Base-by-base conservation (phyloP, 805 yeast genomes). In the Pichia kluyveri region DNA sequence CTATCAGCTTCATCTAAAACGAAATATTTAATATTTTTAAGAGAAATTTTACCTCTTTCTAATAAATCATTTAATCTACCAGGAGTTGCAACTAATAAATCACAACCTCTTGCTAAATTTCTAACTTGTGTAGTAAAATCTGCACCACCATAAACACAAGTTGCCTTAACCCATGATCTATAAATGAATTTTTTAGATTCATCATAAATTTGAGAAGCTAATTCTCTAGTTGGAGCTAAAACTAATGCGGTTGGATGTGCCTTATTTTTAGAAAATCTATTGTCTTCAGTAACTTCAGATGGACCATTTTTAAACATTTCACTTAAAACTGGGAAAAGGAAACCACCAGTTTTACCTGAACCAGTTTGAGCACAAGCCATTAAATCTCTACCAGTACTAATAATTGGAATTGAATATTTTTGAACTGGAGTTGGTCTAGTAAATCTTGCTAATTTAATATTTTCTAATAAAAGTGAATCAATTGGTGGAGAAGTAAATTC, bases 341-440 rank as follows among this genome's bases (percentile, higher is more conserved):
- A 93, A 57, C 99, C 99, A 78, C 98, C 99, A 65, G 99, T 93
- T 75, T 93, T 93, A 80, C 99, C 99, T 51, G 98, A 90, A 61
- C 99, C 99, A 3, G 99, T 93, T 51, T 96, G 98, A 1, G 98
- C 97, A 74, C 96, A 87, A 0, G 96, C 96, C 53, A 93, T 71
- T 44, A 93, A 68, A 61, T 91, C 97, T 56, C 96, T 78, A 30
- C 75, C 76, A 42, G 76, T 71, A 41, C 86, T 69, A 30, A 87
- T 70, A 26, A 80, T 71, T 5, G 99, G 97, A 40, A 93, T 80
- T 8, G 90, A 79, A 61, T 93, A 96, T 51, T 88, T 79, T 68
- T 93, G 99, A 55, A 93, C 87, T 5, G 97, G 99, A 36, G 99
- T 93, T 65, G 99, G 99, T 70, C 79, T 88, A 55, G 86, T 80